Evolutionary conservation across 148 eudicot genomes (phyloP).

Genomic region (Suaeda aralocaspica): DNA sequence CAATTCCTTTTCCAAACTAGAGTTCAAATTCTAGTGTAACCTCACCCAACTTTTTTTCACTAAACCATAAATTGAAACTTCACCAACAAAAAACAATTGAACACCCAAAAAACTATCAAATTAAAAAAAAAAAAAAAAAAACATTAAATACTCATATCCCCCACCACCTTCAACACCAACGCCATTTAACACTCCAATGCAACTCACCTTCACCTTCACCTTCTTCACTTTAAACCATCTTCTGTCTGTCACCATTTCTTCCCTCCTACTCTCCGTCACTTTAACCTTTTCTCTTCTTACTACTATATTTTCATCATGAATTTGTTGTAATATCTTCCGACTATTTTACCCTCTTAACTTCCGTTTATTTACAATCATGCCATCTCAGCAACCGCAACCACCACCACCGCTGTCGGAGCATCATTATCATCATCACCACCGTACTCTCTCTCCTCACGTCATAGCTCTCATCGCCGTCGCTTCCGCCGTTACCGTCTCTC

Average conservation of each 20-base stretch:
- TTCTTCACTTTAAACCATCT: neutral
- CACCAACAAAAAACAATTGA: neutral
- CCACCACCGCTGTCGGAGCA: constrained; percentile 31
- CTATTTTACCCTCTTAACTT: neutral
- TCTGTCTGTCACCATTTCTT: constrained; percentile 6
- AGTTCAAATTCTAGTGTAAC: neutral
- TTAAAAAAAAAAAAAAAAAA: too few relatives aligned
- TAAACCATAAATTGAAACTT: neutral
- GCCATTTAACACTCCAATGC: constrained; percentile 24
- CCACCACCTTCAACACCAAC: neutral
- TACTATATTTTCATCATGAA: neutral
- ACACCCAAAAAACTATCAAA: neutral
- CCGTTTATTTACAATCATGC: constrained; percentile 33
- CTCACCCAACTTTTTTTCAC: constrained; percentile 1
- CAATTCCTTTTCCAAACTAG: constrained; percentile 2
- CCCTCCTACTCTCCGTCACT: constrained; percentile 9
- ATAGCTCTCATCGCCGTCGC: constrained; percentile 27
- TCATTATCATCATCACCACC: constrained; percentile 32
- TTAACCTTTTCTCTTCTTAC: neutral
- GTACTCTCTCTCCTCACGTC: constrained; percentile 22
- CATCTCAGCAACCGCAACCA: constrained; percentile 28
- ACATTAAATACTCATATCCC: constrained; percentile 4
- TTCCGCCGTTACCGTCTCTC: constrained; percentile 33
- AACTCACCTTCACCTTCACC: neutral
- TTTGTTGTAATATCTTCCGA: neutral